Percentiles rank a stretch among this genome's conserved stretches.
These are phyloP conservation scores for Domatiomyces globalis DNA, from an alignment of 2,329 filamentous ascomycete species.

Conservation along the genomic window DNA sequence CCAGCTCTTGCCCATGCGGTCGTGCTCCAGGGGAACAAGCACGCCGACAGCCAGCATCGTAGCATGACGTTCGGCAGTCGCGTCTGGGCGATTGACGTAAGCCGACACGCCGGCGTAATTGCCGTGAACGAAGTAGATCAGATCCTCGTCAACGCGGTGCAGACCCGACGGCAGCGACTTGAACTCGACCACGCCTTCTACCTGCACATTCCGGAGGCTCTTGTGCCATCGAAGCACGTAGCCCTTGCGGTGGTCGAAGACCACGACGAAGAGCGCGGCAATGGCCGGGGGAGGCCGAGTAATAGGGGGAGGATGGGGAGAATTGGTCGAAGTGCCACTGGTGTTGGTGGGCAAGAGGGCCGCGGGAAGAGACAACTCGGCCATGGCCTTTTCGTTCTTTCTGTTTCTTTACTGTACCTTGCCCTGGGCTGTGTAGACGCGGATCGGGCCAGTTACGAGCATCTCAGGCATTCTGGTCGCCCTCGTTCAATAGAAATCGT, in stretches of 20 bases:
- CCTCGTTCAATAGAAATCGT: too few species aligned
- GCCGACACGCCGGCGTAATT: slow-evolving; percentile 78
- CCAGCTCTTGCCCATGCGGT: slow-evolving; percentile 78
- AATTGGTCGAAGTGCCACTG: too few species aligned
- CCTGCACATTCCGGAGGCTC: slow-evolving; percentile 46
- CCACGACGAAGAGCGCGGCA: slow-evolving; percentile 72
- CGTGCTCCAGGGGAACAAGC: slow-evolving; percentile 71
- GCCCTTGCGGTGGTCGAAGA: slow-evolving; percentile 84
- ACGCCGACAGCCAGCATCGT: slow-evolving; percentile 86
- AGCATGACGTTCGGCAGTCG: slow-evolving; percentile 68
- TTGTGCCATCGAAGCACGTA: slow-evolving; percentile 74
- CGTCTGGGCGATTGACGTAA: slow-evolving; percentile 71
- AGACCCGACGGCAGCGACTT: slow-evolving; percentile 89
- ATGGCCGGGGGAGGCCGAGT: slow-evolving; percentile 31
- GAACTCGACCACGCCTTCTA: slow-evolving; percentile 86
- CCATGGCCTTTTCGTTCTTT: too few species aligned
- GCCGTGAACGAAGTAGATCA: slow-evolving; percentile 83
- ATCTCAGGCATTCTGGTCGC: too few species aligned
- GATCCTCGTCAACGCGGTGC: slow-evolving; percentile 73
- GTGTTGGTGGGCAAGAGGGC: too few species aligned
- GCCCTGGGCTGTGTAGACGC: too few species aligned
- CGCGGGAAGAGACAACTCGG: too few species aligned
- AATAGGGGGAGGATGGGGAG: not conserved
- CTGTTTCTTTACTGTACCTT: too few species aligned
- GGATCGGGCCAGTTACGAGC: too few species aligned